Evolutionary conservation across 2,329 filamentous ascomycete genomes (phyloP).

Genomic region (Cladosporium phlei): DNA sequence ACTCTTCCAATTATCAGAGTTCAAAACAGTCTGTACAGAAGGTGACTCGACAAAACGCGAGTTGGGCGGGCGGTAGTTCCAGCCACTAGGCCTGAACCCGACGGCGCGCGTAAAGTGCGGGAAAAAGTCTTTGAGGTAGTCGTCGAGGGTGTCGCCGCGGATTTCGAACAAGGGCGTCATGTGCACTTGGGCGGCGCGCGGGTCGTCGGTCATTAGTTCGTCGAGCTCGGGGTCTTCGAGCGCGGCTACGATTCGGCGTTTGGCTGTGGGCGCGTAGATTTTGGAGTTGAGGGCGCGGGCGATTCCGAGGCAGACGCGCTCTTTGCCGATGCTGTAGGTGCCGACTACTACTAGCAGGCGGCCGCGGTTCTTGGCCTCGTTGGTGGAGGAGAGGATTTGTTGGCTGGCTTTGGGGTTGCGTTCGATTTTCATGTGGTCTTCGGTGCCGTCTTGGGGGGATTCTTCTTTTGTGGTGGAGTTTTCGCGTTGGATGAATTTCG

Average conservation of each 20-base stretch:
- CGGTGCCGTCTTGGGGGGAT: slow-evolving; percentile 32
- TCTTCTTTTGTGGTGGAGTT: slow-evolving; percentile 40
- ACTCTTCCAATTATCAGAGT: slow-evolving; percentile 68
- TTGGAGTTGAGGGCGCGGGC: slow-evolving; percentile 79
- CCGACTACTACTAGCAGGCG: slow-evolving; percentile 87
- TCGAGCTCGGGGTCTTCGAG: slow-evolving; percentile 81
- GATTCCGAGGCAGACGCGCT: slow-evolving; percentile 89
- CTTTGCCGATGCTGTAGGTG: slow-evolving; percentile 97
- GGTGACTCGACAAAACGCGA: slow-evolving; percentile 60
- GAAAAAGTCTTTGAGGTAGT: slow-evolving; percentile 77
- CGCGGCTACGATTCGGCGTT: slow-evolving; percentile 77
- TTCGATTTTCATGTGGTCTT: slow-evolving; percentile 32
- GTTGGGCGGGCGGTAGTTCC: slow-evolving; percentile 78
- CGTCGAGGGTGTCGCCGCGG: slow-evolving; percentile 80
- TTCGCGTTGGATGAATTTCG: slow-evolving; percentile 54
- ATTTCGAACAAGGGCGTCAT: slow-evolving; percentile 98
- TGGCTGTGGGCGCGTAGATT: slow-evolving; percentile 79
- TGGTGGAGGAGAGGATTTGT: slow-evolving; percentile 26
- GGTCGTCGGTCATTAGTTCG: slow-evolving; percentile 71
- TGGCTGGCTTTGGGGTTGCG: slow-evolving; percentile 27
- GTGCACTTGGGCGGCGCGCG: slow-evolving; percentile 84
- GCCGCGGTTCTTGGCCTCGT: slow-evolving; percentile 44
- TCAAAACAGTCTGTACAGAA: slow-evolving; percentile 59
- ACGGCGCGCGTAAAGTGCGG: slow-evolving; percentile 81
- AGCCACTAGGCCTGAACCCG: slow-evolving; percentile 87